phyloP scores from a whole-genome alignment of 305 asterid species.

The Fraxinus sp. region DNA sequence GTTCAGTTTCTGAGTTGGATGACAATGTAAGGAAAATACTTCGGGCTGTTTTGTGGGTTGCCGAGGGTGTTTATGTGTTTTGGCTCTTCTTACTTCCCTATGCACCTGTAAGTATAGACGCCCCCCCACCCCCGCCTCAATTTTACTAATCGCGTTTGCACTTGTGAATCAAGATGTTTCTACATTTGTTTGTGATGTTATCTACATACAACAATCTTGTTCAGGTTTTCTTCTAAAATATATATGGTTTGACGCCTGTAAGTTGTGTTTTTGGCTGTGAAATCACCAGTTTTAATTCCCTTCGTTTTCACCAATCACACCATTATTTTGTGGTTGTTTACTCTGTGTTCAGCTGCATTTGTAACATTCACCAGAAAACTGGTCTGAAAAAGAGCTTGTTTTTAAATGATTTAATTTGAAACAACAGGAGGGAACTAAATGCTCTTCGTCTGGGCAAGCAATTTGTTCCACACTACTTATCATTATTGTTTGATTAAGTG shows the following conservation, averaged over 20 bases:
- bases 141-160: not conserved
- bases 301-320: not conserved
- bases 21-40: constrained; percentile 45
- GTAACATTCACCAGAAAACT: not conserved
- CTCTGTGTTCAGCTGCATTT: not conserved
- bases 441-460: not conserved
- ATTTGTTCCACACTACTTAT: not conserved
- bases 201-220: not conserved
- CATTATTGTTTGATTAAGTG: not conserved
- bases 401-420: not conserved
- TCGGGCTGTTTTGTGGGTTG: constrained; percentile 55
- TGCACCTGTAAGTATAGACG: constrained; percentile 73
- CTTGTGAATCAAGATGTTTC: not conserved
- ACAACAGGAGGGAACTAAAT: not conserved
- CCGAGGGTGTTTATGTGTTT: constrained; percentile 65
- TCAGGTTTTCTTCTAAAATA: not conserved
- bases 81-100: constrained; percentile 95
- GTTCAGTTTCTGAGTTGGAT: constrained; percentile 48
- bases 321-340: not conserved
- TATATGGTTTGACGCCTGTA: not conserved
- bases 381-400: not conserved
- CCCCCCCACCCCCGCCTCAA: not conserved
- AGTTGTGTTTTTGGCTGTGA: not conserved
- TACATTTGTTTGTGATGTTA: not conserved
- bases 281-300: not conserved